A percentile compares a stretch with the other conserved stretches of the same genome.
Evolutionary conservation across 2,329 filamentous ascomycete species (phyloP).

Genomic region (Alternaria sp.): DNA sequence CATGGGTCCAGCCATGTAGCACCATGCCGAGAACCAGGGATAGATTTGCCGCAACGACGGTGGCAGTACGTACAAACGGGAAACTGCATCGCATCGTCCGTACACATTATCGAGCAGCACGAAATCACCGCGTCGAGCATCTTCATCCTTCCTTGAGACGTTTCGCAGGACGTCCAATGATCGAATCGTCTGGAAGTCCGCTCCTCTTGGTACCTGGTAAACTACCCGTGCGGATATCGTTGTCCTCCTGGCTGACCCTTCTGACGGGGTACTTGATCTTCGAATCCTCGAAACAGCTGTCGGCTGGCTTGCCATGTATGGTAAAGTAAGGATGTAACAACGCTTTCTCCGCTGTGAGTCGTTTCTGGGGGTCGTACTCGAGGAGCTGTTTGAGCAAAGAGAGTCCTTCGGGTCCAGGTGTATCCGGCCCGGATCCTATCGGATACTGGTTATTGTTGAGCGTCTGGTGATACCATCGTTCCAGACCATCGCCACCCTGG

Average conservation of each 20-base stretch:
- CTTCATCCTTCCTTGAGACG: constrained; percentile 59
- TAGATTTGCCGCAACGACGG: constrained; percentile 13
- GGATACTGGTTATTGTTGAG: constrained; percentile 59
- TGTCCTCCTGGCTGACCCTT: constrained; percentile 91
- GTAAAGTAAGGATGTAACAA: constrained; percentile 91
- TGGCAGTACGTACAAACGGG: constrained; percentile 9
- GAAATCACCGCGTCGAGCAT: background rate
- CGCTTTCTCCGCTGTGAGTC: constrained; percentile 86
- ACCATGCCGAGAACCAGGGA: constrained; percentile 9
- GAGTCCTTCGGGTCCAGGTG: constrained; percentile 72
- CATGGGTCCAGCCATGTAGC: background rate
- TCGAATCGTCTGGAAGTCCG: constrained; percentile 80
- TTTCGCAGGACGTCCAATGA: constrained; percentile 66
- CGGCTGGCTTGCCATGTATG: constrained; percentile 66
- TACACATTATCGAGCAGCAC: background rate
- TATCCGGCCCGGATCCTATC: constrained; percentile 45
- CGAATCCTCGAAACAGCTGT: constrained; percentile 90
- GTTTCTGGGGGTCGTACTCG: constrained; percentile 90
- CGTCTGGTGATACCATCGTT: constrained; percentile 68
- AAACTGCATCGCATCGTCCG: constrained; percentile 6
- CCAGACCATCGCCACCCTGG: constrained; percentile 62
- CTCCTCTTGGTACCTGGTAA: constrained; percentile 90
- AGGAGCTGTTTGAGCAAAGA: constrained; percentile 82
- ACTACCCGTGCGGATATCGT: constrained; percentile 91
- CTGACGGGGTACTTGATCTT: constrained; percentile 89